phyloP scores from a whole-genome alignment of 2,329 filamentous ascomycete species.

The Rugonectria rugulosa region DNA sequence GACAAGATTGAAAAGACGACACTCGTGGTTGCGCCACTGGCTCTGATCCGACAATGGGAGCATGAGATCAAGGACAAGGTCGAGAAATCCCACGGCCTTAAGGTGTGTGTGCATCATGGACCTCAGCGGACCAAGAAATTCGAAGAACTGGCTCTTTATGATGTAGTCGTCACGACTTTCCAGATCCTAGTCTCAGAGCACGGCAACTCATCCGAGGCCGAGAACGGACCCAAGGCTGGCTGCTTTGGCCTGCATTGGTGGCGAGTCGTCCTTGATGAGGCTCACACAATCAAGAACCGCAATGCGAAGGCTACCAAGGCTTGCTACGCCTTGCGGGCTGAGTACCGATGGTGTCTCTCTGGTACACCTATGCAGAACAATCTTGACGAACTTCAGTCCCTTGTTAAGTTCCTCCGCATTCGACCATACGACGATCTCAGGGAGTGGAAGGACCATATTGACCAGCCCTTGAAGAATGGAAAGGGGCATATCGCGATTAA shows the following conservation, averaged over 20 bases:
- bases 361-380: conserved; percentile 99
- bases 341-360: conserved; percentile 95
- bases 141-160: conserved; percentile 80
- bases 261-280: conserved; percentile 93
- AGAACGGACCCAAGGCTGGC: conserved; percentile 73
- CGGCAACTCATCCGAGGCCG: conserved; percentile 69
- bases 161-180: conserved; percentile 97
- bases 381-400: conserved; percentile 91
- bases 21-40: conserved; percentile 89
- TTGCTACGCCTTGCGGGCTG: conserved; percentile 81
- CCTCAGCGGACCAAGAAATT: conserved; percentile 81
- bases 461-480: conserved; percentile 86
- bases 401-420: conserved; percentile 92
- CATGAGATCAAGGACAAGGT: conserved; percentile 88
- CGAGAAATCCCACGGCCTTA: conserved; percentile 70
- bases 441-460: conserved; percentile 92
- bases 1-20: conserved; percentile 78
- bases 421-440: conserved; percentile 87
- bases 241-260: conserved; percentile 96
- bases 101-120: conserved; percentile 91
- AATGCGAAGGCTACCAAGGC: conserved; percentile 96
- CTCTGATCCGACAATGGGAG: conserved; percentile 97
- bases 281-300: conserved; percentile 97
- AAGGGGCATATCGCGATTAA: conserved; percentile 89
- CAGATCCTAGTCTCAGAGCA: conserved; percentile 94